Percentiles rank a stretch among this genome's conserved stretches.
These are phyloP conservation scores for Avicennia marina DNA, from an alignment of 257 asterid species.

Conservation along the genomic window DNA sequence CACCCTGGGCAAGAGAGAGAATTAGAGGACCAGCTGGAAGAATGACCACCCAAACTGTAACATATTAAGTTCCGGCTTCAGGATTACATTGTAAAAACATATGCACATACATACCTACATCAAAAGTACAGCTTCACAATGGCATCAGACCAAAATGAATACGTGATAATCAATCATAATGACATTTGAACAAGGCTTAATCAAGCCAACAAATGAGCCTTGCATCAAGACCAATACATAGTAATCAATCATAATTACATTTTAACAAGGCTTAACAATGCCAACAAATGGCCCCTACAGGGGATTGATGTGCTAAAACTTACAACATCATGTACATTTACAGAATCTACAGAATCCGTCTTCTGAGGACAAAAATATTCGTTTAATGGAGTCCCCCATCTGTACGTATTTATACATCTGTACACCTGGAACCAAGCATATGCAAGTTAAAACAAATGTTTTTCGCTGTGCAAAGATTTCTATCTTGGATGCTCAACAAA, in stretches of 20 bases:
- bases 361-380: conserved; percentile 18
- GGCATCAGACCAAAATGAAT: too few relatives aligned
- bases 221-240: conserved; percentile 4
- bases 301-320: conserved; percentile 15
- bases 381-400: conserved; percentile 19
- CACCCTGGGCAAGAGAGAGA: too few relatives aligned
- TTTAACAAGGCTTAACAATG: not conserved
- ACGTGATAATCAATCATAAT: not conserved
- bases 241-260: conserved; percentile 15
- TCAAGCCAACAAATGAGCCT: not conserved
- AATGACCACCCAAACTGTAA: too few relatives aligned
- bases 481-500: too few relatives aligned
- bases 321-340: conserved; percentile 24
- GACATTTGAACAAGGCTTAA: not conserved
- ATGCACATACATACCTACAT: too few relatives aligned
- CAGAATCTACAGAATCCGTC: conserved; percentile 39
- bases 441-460: too few relatives aligned
- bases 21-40: too few relatives aligned
- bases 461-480: too few relatives aligned
- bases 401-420: conserved; percentile 33
- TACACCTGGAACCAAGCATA: conserved; percentile 45
- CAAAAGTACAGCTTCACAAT: too few relatives aligned
- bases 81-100: not conserved
- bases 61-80: not conserved
- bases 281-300: conserved; percentile 8